phyloP scores from a whole-genome alignment of 495 filamentous ascomycete species.

The Aspergillus homomorphus region DNA sequence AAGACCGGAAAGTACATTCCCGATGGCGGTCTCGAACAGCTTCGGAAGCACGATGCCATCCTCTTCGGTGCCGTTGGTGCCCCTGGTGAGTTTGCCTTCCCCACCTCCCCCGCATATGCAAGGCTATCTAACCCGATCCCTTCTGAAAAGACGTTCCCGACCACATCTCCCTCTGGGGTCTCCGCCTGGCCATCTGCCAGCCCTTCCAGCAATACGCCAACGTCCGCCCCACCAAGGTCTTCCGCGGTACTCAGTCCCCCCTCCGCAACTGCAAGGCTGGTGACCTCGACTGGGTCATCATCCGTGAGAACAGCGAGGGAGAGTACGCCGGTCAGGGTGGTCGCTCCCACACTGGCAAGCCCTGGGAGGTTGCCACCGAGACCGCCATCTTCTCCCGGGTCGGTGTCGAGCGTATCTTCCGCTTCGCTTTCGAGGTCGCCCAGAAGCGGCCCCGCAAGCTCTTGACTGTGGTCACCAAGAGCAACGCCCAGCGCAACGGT shows the following conservation, averaged over 20 bases:
- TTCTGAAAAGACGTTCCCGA: conserved; percentile 49
- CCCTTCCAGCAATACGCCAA: conserved; percentile 56
- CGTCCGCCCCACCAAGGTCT: conserved; percentile 50
- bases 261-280: conserved; percentile 41
- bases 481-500: conserved; percentile 56
- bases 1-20: conserved; percentile 52
- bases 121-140: conserved; percentile 13
- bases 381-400: conserved; percentile 53
- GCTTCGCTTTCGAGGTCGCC: conserved; percentile 54
- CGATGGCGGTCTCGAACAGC: conserved; percentile 47
- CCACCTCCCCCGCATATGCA: neutral
- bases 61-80: conserved; percentile 57
- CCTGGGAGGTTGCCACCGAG: conserved; percentile 54
- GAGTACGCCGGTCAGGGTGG: conserved; percentile 58
- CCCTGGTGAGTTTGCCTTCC: conserved; percentile 37
- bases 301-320: conserved; percentile 58
- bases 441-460: conserved; percentile 44
- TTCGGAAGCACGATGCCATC: conserved; percentile 54
- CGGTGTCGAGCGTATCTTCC: conserved; percentile 54
- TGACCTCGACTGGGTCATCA: conserved; percentile 54
- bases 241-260: conserved; percentile 49
- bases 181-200: conserved; percentile 54
- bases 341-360: conserved; percentile 45
- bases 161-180: conserved; percentile 55
- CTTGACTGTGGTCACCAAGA: conserved; percentile 58